Conservation (phyloP, 192 early-diverging fungal genomes). For the Coemansia asiatica region DNA sequence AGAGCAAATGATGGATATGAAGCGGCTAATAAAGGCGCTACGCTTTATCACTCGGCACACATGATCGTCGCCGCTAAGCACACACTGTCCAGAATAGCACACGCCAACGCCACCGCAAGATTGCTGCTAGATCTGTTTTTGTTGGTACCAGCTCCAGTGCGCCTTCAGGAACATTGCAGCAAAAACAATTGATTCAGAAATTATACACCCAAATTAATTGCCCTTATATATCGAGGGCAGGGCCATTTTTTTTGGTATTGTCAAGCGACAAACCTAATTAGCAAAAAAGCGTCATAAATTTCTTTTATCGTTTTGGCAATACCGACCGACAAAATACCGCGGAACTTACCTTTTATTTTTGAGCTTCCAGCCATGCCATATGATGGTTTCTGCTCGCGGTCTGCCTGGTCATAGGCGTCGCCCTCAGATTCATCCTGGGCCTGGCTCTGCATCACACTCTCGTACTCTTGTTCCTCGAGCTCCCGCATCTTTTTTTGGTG, state of each 20-base stretch:
- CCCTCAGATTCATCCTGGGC: constrained; percentile 2
- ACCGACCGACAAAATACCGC: not conserved
- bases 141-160: not conserved
- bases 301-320: not conserved
- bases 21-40: constrained; percentile 4
- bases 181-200: not conserved
- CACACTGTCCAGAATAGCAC: not conserved
- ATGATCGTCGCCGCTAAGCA: constrained; percentile 2
- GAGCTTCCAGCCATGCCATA: not conserved
- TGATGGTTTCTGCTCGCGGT: not conserved
- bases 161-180: not conserved
- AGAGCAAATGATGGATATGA: not conserved
- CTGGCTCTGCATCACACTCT: not conserved
- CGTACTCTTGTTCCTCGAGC: not conserved
- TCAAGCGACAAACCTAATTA: not conserved
- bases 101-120: not conserved
- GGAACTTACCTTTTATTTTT: constrained; percentile 25
- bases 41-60: constrained; percentile 2
- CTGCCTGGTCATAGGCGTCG: not conserved
- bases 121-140: not conserved
- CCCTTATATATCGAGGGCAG: not conserved
- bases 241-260: not conserved
- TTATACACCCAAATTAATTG: not conserved
- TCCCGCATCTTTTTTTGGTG: constrained; percentile 6
- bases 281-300: not conserved